Conservation (phyloP, 805 yeast species). For the Candida tammaniensis region DNA sequence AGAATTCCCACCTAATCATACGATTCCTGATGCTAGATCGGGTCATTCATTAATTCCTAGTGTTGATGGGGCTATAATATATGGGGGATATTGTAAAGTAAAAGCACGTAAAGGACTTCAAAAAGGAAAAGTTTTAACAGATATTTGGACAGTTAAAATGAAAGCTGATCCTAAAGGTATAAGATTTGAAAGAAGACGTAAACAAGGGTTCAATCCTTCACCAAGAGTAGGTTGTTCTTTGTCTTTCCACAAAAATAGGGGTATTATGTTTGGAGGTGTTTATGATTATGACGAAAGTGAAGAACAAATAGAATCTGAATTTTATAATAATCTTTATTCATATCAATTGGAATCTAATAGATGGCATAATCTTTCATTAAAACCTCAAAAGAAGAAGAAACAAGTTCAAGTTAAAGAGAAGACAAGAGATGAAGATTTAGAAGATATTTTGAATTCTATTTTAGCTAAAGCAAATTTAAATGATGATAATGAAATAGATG, state of each 20-base stretch:
- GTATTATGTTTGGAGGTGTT: constrained; percentile 93
- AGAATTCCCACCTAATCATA: constrained; percentile 77
- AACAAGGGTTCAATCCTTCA: constrained; percentile 86
- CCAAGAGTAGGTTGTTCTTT: constrained; percentile 94
- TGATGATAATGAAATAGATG: constrained; percentile 54
- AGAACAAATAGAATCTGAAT: constrained; percentile 80
- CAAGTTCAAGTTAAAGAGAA: constrained; percentile 39
- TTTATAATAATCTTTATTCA: constrained; percentile 75
- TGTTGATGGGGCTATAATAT: constrained; percentile 77
- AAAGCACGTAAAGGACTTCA: constrained; percentile 86
- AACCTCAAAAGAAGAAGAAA: constrained; percentile 57
- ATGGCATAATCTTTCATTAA: constrained; percentile 74
- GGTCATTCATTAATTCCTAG: constrained; percentile 86
- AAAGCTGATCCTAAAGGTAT: constrained; percentile 72
- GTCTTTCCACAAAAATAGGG: constrained; percentile 87
- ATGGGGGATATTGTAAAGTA: constrained; percentile 94
- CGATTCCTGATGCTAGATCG: constrained; percentile 85
- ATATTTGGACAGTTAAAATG: constrained; percentile 86
- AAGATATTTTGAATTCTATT: constrained; percentile 72
- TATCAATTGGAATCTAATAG: constrained; percentile 84
- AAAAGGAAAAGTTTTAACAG: constrained; percentile 85
- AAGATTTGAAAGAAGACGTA: constrained; percentile 86
- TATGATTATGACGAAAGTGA: constrained; percentile 94
- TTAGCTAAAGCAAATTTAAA: constrained; percentile 69
- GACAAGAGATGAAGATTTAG: constrained; percentile 74